phyloP scores from a whole-genome alignment of 306 rosid species.

The Aeschynomene evenia region DNA sequence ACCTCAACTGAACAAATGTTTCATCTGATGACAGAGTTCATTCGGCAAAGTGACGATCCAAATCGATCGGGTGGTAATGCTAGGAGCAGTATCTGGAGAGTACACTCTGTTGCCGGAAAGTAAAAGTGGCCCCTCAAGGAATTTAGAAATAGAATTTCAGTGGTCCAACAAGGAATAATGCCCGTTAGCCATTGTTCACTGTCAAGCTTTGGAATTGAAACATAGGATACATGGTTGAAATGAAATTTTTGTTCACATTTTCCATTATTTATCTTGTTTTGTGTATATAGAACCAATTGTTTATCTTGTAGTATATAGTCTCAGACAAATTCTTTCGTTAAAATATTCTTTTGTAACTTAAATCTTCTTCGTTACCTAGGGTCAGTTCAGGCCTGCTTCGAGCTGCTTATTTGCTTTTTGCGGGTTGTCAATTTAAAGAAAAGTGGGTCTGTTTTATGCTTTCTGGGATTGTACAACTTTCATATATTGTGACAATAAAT shows the following conservation, averaged over 20 bases:
- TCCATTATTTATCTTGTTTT: conserved; percentile 55
- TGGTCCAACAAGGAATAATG: conserved; percentile 92
- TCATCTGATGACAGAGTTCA: conserved; percentile 67
- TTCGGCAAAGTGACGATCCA: conserved; percentile 97
- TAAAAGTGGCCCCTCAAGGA: conserved; percentile 86
- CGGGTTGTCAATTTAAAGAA: conserved; percentile 34
- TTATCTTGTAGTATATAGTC: conserved; percentile 38
- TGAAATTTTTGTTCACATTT: conserved; percentile 32
- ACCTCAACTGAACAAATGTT: conserved; percentile 8
- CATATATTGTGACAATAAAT: not conserved
- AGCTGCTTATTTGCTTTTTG: conserved; percentile 29
- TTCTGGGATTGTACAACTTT: conserved; percentile 17
- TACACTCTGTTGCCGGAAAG: conserved; percentile 91
- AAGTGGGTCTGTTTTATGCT: conserved; percentile 22
- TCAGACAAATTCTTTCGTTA: conserved; percentile 46
- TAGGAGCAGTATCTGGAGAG: conserved; percentile 94
- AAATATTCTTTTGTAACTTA: conserved; percentile 53
- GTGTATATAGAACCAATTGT: conserved; percentile 60
- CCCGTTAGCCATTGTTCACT: not conserved
- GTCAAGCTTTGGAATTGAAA: conserved; percentile 34
- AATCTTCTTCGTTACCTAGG: conserved; percentile 37
- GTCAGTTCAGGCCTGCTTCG: conserved; percentile 34
- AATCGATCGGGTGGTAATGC: conserved; percentile 94
- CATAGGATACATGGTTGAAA: conserved; percentile 28
- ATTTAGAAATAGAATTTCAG: conserved; percentile 96